These are phyloP conservation scores for Sisymbrium irio DNA, from an alignment of 345 rosid genomes.

Conservation along the genomic window DNA sequence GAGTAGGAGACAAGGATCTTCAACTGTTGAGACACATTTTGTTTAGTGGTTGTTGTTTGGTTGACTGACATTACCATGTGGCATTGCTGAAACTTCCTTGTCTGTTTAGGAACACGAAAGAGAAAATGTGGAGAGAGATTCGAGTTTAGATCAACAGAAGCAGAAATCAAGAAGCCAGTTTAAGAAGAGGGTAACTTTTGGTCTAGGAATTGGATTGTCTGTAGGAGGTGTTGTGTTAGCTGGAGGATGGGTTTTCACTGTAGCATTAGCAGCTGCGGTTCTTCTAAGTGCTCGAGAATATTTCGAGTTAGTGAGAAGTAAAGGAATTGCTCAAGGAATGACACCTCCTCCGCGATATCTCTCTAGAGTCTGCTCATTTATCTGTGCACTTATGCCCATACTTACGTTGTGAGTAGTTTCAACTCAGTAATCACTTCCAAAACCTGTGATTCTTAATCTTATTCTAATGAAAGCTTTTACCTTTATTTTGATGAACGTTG, in stretches of 20 bases:
- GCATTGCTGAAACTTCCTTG: slow-evolving; percentile 24
- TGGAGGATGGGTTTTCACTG: slow-evolving; percentile 84
- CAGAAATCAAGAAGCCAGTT: slow-evolving; percentile 53
- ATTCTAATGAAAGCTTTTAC: not conserved
- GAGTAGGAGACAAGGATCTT: not conserved
- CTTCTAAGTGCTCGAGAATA: slow-evolving; percentile 81
- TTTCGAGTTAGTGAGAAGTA: slow-evolving; percentile 85
- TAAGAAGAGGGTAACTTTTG: slow-evolving; percentile 62
- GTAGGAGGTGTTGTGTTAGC: slow-evolving; percentile 81
- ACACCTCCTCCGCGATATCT: slow-evolving; percentile 96
- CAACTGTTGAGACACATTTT: not conserved
- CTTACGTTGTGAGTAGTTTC: slow-evolving; percentile 75
- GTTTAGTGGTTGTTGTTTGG: not conserved
- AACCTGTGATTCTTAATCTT: slow-evolving; percentile 32
- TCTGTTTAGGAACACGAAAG: slow-evolving; percentile 49
- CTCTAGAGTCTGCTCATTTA: slow-evolving; percentile 86
- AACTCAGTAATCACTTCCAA: not conserved
- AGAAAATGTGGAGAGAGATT: slow-evolving; percentile 31
- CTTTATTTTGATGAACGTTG: not conserved
- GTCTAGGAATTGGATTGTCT: slow-evolving; percentile 76
- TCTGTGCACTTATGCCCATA: slow-evolving; percentile 80
- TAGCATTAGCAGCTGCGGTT: slow-evolving; percentile 61
- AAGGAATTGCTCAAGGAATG: slow-evolving; percentile 86
- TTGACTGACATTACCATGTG: not conserved
- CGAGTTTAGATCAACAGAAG: slow-evolving; percentile 37